Conservation (phyloP, 192 early-diverging fungal genomes). For the Podila epigama region DNA sequence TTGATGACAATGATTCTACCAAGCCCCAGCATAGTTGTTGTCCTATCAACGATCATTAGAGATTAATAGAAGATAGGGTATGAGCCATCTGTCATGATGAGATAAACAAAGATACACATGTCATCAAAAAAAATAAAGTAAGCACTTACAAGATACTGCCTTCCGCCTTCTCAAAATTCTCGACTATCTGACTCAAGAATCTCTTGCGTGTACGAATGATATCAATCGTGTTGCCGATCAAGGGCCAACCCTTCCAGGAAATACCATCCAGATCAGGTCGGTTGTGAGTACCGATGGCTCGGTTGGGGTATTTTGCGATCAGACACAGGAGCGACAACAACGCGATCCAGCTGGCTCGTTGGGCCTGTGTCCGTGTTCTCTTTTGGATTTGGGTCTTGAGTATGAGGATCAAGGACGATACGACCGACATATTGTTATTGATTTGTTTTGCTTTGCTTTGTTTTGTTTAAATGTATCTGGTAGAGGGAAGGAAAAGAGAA, state of each 20-base stretch:
- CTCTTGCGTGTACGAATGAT: slow-evolving; percentile 12
- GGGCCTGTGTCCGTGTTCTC: slow-evolving; percentile 18
- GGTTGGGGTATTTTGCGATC: slow-evolving; percentile 39
- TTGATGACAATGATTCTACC: slow-evolving; percentile 45
- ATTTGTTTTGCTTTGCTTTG: no score
- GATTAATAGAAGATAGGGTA: background rate
- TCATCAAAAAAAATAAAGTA: background rate
- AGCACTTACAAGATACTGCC: slow-evolving; percentile 18
- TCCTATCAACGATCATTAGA: slow-evolving; percentile 5
- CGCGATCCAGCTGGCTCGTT: slow-evolving; percentile 25
- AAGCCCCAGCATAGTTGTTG: slow-evolving; percentile 34
- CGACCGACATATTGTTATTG: slow-evolving; percentile 1
- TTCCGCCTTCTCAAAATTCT: slow-evolving; percentile 13
- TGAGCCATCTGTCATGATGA: background rate
- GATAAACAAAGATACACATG: background rate
- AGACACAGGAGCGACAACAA: slow-evolving; percentile 25
- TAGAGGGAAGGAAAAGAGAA: background rate
- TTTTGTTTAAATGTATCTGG: background rate
- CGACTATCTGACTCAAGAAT: slow-evolving; percentile 9
- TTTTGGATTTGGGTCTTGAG: slow-evolving; percentile 33
- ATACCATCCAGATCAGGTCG: slow-evolving; percentile 31
- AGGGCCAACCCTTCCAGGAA: slow-evolving; percentile 32
- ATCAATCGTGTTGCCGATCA: slow-evolving; percentile 34
- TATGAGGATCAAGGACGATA: slow-evolving; percentile 13
- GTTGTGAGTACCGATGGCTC: slow-evolving; percentile 38